Conservation (phyloP, 371 early-diverging fungal genomes). For the Cladochytrium tenue region DNA sequence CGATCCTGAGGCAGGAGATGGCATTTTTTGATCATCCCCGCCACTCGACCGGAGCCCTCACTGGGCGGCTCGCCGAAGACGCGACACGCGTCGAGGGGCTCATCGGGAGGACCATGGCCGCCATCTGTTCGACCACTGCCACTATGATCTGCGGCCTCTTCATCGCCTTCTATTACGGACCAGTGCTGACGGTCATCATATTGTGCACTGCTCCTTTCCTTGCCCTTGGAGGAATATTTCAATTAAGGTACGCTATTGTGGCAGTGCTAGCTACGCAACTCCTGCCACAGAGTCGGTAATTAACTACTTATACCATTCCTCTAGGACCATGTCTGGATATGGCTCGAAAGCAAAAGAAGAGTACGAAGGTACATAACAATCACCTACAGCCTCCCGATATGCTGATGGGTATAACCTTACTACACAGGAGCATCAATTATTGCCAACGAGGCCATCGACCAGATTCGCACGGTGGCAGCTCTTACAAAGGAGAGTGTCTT, state of each 20-base stretch:
- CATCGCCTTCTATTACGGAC: slow-evolving; percentile 29
- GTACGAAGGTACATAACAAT: slow-evolving; percentile 22
- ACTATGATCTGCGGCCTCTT: slow-evolving; percentile 22
- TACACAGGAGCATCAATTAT: slow-evolving; percentile 61
- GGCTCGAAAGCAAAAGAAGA: slow-evolving; percentile 35
- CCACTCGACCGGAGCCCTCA: slow-evolving; percentile 80
- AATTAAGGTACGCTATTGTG: slow-evolving; percentile 10
- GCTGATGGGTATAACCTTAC: slow-evolving; percentile 42
- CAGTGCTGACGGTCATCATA: slow-evolving; percentile 38
- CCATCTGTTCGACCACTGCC: slow-evolving; percentile 10
- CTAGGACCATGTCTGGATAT: slow-evolving; percentile 27
- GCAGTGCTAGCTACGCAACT: too few species aligned
- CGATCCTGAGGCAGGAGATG: slow-evolving; percentile 86
- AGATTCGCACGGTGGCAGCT: slow-evolving; percentile 84
- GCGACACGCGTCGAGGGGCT: slow-evolving; percentile 65
- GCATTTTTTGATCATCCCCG: slow-evolving; percentile 83
- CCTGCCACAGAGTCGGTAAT: slow-evolving; percentile 1
- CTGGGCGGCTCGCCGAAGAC: slow-evolving; percentile 80
- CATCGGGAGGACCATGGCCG: slow-evolving; percentile 23
- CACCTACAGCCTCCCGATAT: neutral
- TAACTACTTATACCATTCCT: neutral
- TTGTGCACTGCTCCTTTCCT: slow-evolving; percentile 34
- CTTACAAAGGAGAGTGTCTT: slow-evolving; percentile 72
- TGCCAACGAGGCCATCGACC: slow-evolving; percentile 82
- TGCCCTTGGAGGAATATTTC: slow-evolving; percentile 29